Conservation (phyloP, 1,284 basidiomycete species). For the Cutaneotrichosporon spelunceum region DNA sequence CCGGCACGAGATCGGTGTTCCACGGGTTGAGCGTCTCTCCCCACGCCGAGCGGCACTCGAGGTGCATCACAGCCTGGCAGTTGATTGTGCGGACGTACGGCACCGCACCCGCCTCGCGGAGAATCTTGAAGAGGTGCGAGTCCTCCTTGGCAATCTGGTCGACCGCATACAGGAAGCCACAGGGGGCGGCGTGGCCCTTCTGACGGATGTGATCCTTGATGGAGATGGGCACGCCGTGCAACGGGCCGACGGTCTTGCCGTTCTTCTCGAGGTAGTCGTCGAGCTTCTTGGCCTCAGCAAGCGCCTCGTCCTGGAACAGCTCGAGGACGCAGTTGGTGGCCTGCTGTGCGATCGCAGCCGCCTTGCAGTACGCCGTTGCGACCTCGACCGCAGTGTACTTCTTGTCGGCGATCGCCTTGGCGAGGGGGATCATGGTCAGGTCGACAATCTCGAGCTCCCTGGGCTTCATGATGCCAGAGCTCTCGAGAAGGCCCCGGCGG, state of each 20-base stretch:
- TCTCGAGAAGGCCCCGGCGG: conserved; percentile 9
- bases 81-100: conserved; percentile 19
- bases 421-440: conserved; percentile 54
- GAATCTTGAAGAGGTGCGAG: conserved; percentile 19
- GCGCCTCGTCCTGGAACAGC: conserved; percentile 62
- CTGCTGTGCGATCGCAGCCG: conserved; percentile 31
- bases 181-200: conserved; percentile 42
- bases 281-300: conserved; percentile 60
- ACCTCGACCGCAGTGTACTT: conserved; percentile 33
- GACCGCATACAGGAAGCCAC: conserved; percentile 24
- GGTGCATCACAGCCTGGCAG: conserved; percentile 35
- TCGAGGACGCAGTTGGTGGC: conserved; percentile 67
- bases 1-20: conserved; percentile 46
- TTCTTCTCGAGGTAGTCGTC: conserved; percentile 58
- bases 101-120: conserved; percentile 18
- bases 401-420: conserved; percentile 34
- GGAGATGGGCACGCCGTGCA: conserved; percentile 63
- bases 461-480: conserved; percentile 15
- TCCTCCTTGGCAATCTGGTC: conserved; percentile 22
- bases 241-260: conserved; percentile 55
- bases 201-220: conserved; percentile 56
- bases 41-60: conserved; percentile 32
- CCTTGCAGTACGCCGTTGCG: conserved; percentile 32
- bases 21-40: conserved; percentile 50
- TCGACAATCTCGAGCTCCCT: conserved; percentile 32